Evolutionary conservation across 2,329 filamentous ascomycete genomes (phyloP), one percentile per base, ranked within the genome.

Genomic region (Whalleya microplaca): DNA sequence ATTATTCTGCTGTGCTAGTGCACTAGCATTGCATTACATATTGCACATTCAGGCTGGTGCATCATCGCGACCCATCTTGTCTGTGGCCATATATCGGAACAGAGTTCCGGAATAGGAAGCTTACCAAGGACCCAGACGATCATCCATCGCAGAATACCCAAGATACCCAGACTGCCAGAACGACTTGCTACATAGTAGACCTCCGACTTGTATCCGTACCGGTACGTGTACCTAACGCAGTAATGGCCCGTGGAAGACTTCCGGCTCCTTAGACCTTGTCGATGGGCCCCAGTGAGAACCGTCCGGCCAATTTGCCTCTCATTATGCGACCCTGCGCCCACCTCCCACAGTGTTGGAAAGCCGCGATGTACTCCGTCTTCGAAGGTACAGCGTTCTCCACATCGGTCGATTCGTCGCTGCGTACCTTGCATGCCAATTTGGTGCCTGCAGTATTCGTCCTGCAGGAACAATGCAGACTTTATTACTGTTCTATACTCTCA

Each of bases 391-490:
- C 21, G 48, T 48, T 52, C 51, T 56, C 58, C 52, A 61, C 53
- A 40, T 60, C 52, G 55, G 58, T 56, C 60, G 55, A 55, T 60
- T 61, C 53, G 48, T 59, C 51, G 45, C 48, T 59, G 62, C 58
- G 65, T 69, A 67, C 66, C 66, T 70, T 70, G 68, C 68, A 70
- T 70, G 62, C 52, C 57, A 62, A 63, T 61, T 64, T 61, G 67
- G 64, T 65, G 64, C 68, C 63, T 65, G 66, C 66, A 69, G 61
- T 58, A 59, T 56, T 65, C 56, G 58, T 66, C 61, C 67, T 70
- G 67, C 68, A 70, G 68, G 68, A 66, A 69, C 68, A 59, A 64
- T 62, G 62, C 62, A 64, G 32, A 48, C 41, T 54, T 53, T 62
- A 61, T 54, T 64, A 64, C 51, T 59, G 29, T 52, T 58, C 56